A percentile compares a stretch with the other conserved stretches of the same genome.
Evolutionary conservation across 352 stramenopile species (phyloP).

Genomic region (Globisporangium camurandrum): DNA sequence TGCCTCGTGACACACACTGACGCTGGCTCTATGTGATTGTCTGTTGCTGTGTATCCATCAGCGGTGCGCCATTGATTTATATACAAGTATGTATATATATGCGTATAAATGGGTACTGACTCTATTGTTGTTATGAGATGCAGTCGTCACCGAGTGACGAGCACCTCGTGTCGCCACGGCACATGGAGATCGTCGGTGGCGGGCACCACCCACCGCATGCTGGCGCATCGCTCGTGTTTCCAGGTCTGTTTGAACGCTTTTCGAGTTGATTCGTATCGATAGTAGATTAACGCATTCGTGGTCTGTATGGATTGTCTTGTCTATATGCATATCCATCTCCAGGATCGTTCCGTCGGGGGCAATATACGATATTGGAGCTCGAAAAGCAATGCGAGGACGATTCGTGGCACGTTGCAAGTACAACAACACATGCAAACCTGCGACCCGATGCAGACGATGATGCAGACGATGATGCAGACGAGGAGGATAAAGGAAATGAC

Average conservation of each 20-base stretch:
- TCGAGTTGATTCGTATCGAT: no score
- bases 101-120: background rate
- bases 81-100: background rate
- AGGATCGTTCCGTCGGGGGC: conserved; percentile 60
- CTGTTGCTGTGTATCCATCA: background rate
- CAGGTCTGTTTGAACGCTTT: no score
- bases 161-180: conserved; percentile 4
- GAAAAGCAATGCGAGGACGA: conserved; percentile 39
- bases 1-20: background rate
- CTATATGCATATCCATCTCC: background rate
- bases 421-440: conserved; percentile 36
- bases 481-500: background rate
- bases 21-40: background rate
- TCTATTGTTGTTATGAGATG: background rate
- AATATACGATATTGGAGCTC: conserved; percentile 71
- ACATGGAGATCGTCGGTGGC: conserved; percentile 59
- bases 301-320: background rate
- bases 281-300: background rate
- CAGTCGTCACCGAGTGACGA: background rate
- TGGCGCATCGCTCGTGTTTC: conserved; percentile 46
- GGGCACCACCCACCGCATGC: conserved; percentile 32
- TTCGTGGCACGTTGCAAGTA: conserved; percentile 37
- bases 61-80: background rate
- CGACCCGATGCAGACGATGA: conserved; percentile 9
- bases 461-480: background rate